These are phyloP conservation scores for Coniochaeta prunicola DNA, from an alignment of 2,329 filamentous ascomycete species.

Conservation along the genomic window DNA sequence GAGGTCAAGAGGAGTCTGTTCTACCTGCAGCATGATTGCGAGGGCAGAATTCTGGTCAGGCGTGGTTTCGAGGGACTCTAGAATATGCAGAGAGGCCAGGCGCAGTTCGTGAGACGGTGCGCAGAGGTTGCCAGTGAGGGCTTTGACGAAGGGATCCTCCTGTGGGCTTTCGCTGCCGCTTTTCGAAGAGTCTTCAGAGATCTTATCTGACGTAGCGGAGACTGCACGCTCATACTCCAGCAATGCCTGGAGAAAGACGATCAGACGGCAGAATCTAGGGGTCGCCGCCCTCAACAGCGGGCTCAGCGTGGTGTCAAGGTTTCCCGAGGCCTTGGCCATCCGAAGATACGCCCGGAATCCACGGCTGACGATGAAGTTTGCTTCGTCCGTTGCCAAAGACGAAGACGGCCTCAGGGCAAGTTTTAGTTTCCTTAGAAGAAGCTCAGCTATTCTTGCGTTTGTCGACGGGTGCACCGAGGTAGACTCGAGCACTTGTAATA, in stretches of 20 bases:
- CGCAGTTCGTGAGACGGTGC: conserved; percentile 70
- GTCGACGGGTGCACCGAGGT: conserved; percentile 60
- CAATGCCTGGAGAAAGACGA: conserved; percentile 59
- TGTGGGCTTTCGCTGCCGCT: conserved; percentile 36
- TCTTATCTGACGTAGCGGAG: conserved; percentile 5
- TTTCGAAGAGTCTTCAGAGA: conserved; percentile 15
- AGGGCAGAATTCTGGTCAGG: conserved; percentile 44
- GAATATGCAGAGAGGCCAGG: conserved; percentile 62
- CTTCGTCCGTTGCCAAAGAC: conserved; percentile 51
- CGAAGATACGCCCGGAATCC: conserved; percentile 68
- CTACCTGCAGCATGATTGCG: conserved; percentile 66
- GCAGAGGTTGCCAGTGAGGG: conserved; percentile 66
- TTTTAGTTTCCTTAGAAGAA: conserved; percentile 59
- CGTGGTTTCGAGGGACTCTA: conserved; percentile 52
- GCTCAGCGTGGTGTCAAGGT: conserved; percentile 54
- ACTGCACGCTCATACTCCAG: conserved; percentile 43
- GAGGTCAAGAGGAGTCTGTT: conserved; percentile 70
- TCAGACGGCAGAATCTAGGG: conserved; percentile 55
- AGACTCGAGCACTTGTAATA: conserved; percentile 55
- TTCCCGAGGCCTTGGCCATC: conserved; percentile 52
- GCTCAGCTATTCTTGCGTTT: conserved; percentile 57
- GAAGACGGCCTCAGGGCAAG: conserved; percentile 56
- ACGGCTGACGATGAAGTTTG: conserved; percentile 67
- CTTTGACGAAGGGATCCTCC: conserved; percentile 53
- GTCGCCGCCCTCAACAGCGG: conserved; percentile 60